These are phyloP conservation scores for Phialophora verrucosa DNA, from an alignment of 2,329 filamentous ascomycete species.

Conservation along the genomic window DNA sequence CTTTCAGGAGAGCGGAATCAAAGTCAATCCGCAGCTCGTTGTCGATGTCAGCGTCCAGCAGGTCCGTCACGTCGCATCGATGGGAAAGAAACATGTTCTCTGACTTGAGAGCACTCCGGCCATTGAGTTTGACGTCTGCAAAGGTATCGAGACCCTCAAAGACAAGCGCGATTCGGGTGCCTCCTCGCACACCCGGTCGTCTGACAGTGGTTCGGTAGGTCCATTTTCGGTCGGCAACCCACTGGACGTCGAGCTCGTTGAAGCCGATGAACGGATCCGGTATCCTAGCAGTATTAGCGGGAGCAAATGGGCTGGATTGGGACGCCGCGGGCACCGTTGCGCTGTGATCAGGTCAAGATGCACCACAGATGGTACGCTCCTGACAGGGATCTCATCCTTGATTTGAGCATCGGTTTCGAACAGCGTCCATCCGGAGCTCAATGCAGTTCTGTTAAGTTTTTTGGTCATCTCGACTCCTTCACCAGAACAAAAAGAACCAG, in stretches of 20 bases:
- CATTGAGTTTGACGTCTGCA: constrained; percentile 73
- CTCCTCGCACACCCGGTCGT: background rate
- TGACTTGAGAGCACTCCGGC: constrained; percentile 67
- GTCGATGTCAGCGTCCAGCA: constrained; percentile 38
- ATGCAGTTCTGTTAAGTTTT: background rate
- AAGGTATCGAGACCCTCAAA: constrained; percentile 83
- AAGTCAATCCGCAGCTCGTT: background rate
- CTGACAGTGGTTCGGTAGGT: background rate
- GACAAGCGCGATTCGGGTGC: constrained; percentile 59
- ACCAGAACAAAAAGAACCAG: background rate
- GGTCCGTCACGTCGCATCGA: constrained; percentile 59
- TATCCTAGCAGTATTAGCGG: background rate
- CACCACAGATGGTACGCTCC: background rate
- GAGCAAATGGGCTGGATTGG: background rate
- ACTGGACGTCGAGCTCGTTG: constrained; percentile 4
- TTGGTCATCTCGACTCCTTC: background rate
- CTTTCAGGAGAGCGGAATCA: constrained; percentile 1
- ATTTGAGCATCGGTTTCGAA: background rate
- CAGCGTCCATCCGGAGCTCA: constrained; percentile 1
- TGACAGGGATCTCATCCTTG: constrained; percentile 4
- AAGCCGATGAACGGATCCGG: constrained; percentile 6
- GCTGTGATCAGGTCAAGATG: constrained; percentile 3
- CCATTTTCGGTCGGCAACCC: constrained; percentile 4
- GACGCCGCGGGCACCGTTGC: background rate
- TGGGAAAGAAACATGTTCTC: constrained; percentile 82